A percentile compares a stretch with the other conserved stretches of the same genome.
Evolutionary conservation across 148 eudicot genomes (phyloP).

Genomic region (Diospyros lotus): DNA sequence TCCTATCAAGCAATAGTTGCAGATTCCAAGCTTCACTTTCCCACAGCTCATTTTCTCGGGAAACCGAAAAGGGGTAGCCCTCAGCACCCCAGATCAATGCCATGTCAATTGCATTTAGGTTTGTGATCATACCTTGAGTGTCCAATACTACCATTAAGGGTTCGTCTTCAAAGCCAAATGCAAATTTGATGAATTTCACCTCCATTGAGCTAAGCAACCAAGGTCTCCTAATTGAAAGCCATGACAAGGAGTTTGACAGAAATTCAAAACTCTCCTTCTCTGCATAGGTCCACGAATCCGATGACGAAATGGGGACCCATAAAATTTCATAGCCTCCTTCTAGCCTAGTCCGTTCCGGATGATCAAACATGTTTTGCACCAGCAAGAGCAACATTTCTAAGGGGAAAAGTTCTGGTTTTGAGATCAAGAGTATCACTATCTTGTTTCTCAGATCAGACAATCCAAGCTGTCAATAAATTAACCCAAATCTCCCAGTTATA

Average conservation of each 20-base stretch:
- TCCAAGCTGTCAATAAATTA: conserved; percentile 29
- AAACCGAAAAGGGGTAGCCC: conserved; percentile 62
- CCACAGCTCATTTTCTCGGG: conserved; percentile 67
- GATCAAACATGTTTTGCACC: conserved; percentile 45
- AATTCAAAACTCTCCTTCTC: conserved; percentile 32
- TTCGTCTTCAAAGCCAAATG: conserved; percentile 19
- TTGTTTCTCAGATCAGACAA: conserved; percentile 48
- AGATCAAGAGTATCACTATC: conserved; percentile 54
- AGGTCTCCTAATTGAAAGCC: conserved; percentile 53
- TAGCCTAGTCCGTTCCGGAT: conserved; percentile 20
- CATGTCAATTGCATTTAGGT: conserved; percentile 59
- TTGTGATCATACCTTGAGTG: conserved; percentile 37
- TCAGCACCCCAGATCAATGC: conserved; percentile 57
- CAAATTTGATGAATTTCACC: conserved; percentile 43
- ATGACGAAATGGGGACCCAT: conserved; percentile 56
- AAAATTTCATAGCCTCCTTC: conserved; percentile 38
- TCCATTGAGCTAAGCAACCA: conserved; percentile 44
- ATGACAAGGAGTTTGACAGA: conserved; percentile 62
- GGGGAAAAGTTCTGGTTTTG: conserved; percentile 60
- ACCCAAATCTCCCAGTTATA: too few relatives aligned
- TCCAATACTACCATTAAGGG: conserved; percentile 75
- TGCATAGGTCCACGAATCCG: conserved; percentile 36
- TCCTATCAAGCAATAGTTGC: conserved; percentile 32
- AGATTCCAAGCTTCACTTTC: conserved; percentile 38
- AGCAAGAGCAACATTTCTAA: conserved; percentile 41